Percentiles rank a stretch among this genome's conserved stretches.
These are phyloP conservation scores for Syncephalastrum monosporum DNA, from an alignment of 371 early-diverging fungal genomes.

Conservation along the genomic window DNA sequence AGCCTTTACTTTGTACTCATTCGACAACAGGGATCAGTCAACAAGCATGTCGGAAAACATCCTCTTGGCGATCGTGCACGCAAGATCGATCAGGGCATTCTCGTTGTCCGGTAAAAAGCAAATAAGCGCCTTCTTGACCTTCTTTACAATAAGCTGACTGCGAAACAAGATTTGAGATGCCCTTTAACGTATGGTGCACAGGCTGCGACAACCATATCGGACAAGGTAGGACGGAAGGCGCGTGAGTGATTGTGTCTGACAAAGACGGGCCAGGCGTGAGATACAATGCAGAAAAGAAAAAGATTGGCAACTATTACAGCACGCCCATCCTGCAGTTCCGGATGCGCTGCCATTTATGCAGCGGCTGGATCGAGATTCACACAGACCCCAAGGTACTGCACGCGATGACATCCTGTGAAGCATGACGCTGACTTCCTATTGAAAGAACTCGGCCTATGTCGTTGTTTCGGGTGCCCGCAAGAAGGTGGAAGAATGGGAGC, in stretches of 20 bases:
- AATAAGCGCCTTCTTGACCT: no score
- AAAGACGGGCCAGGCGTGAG: conserved; percentile 65
- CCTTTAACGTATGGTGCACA: conserved; percentile 89
- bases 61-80: conserved; percentile 86
- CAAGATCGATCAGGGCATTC: conserved; percentile 88
- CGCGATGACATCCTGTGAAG: no score
- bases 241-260: not conserved
- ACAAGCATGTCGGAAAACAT: conserved; percentile 84
- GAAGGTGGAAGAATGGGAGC: conserved; percentile 74
- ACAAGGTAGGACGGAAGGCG: conserved; percentile 55
- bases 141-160: not conserved
- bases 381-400: conserved; percentile 89
- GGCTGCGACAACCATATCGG: conserved; percentile 86
- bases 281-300: conserved; percentile 94
- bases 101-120: conserved; percentile 69
- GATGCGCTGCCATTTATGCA: conserved; percentile 91
- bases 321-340: conserved; percentile 89
- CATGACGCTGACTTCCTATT: not conserved
- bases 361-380: conserved; percentile 86
- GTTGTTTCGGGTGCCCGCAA: conserved; percentile 76
- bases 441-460: conserved; percentile 75
- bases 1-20: not conserved
- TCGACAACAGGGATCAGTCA: conserved; percentile 68
- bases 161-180: conserved; percentile 76
- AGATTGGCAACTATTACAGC: conserved; percentile 84